Conservation (phyloP, 208 protist species). For the Trypanosoma brucei region DNA sequence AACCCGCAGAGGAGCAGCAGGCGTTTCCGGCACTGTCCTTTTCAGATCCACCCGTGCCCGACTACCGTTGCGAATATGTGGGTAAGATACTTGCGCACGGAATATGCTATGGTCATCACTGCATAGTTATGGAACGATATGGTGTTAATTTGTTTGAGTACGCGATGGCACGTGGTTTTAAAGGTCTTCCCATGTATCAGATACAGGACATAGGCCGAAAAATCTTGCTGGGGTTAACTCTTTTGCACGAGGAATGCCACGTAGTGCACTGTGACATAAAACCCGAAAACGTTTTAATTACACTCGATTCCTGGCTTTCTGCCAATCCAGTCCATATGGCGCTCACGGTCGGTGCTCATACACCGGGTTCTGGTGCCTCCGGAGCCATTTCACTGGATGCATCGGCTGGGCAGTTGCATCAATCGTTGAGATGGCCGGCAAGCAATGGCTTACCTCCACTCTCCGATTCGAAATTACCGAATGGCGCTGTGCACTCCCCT, state of each 20-base stretch:
- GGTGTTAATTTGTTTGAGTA: constrained; percentile 91
- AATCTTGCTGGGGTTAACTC: constrained; percentile 89
- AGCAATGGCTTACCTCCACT: too few relatives aligned
- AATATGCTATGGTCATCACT: constrained; percentile 80
- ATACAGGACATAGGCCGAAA: constrained; percentile 85
- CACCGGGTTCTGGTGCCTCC: background rate
- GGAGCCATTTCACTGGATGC: background rate
- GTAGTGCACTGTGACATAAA: constrained; percentile 97
- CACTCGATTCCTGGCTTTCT: constrained; percentile 45
- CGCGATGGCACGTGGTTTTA: constrained; percentile 67
- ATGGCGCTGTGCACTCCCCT: too few relatives aligned
- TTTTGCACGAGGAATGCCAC: constrained; percentile 82
- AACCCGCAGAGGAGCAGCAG: background rate
- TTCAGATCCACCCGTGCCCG: constrained; percentile 37
- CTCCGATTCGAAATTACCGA: too few relatives aligned
- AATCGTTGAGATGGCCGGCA: too few relatives aligned
- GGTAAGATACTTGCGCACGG: constrained; percentile 72
- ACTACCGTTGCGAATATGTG: constrained; percentile 56
- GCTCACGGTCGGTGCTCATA: background rate
- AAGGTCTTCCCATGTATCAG: constrained; percentile 76
- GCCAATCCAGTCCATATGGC: background rate
- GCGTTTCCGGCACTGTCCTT: background rate
- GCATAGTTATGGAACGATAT: constrained; percentile 90
- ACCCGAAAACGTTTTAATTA: constrained; percentile 91
- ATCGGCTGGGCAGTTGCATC: background rate